These are phyloP conservation scores for Aspergillus ochraceus DNA, from an alignment of 2,329 filamentous ascomycete species.

Conservation along the genomic window DNA sequence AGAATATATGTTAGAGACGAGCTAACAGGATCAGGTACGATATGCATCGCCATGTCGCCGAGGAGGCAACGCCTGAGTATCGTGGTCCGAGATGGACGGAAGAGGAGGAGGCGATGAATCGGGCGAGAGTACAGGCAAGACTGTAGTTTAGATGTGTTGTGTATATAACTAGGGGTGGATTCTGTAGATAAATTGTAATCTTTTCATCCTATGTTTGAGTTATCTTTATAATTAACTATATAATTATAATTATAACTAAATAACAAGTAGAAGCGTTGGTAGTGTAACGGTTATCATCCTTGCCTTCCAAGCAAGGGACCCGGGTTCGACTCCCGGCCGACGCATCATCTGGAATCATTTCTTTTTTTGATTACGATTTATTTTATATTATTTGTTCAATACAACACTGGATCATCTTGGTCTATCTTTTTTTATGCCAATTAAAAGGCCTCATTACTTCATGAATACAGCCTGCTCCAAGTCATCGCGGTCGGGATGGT, in stretches of 20 bases:
- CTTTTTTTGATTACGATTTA: no score
- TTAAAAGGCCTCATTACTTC: no score
- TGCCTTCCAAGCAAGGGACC: not conserved
- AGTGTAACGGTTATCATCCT: not conserved
- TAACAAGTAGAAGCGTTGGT: not conserved
- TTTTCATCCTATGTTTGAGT: no score
- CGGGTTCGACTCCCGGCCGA: not conserved
- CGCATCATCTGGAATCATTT: no score
- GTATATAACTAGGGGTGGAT: not conserved
- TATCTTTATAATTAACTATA: no score
- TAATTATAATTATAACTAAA: no score
- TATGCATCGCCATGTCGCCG: not conserved
- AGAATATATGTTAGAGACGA: not conserved
- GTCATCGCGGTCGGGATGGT: no score
- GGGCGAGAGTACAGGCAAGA: not conserved
- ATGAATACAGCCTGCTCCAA: no score
- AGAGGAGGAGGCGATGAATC: not conserved
- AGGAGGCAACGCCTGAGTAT: not conserved
- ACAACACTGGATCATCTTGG: no score
- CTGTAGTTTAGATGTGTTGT: not conserved
- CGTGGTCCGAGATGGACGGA: not conserved
- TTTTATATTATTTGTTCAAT: no score
- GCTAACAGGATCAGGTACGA: not conserved
- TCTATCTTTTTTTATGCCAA: no score
- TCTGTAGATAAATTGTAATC: not conserved